Base-by-base conservation (phyloP, 768 basidiomycete species). In the Tulasnella sp. region DNA sequence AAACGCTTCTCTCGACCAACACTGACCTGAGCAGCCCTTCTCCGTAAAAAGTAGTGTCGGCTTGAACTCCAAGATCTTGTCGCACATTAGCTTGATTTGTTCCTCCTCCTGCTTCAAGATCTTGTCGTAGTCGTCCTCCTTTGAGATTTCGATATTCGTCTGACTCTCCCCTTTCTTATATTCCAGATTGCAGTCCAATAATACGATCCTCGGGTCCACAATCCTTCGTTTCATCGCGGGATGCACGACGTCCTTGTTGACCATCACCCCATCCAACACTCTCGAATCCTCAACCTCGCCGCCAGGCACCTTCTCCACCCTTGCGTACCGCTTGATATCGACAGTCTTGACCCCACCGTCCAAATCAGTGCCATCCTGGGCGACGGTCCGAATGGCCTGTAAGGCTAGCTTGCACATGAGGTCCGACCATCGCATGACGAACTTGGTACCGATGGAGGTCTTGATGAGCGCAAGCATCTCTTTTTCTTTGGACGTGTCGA, bases 161-260 rank as follows among this genome's bases (percentile, higher is more conserved):
- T 99, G 96, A 59, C 80, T 83, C 75, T 98, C 96, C 25, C 94
- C 94, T 77, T 98, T 98, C 75, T 98, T 99, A 75, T 99, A 98
- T 74, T 98, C 94, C 59, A 97, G 73, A 9, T 93, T 92, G 70
- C 93, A 98, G 70, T 96, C 92, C 42, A 98, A 74, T 42, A 98
- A 72, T 22, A 98, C 74, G 50, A 99, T 87, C 11, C 93, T 74
- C 2, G 94, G 96, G 64, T 90, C 87, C 62, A 76, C 80, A 70
- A 98, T 98, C 64, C 91, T 76, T 59, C 96, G 72, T 56, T 94
- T 76, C 96, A 98, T 99, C 65, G 88, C 84, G 9, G 96, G 93
- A 72, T 98, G 96, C 0, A 92, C 96, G 66, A 99, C 87, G 69
- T 98, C 96, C 77, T 99, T 98, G 81, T 98, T 99, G 66, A 98